A percentile compares a stretch with the other conserved stretches of the same genome.
Evolutionary conservation across 306 rosid genomes (phyloP).

Genomic region (Trifolium pratense): DNA sequence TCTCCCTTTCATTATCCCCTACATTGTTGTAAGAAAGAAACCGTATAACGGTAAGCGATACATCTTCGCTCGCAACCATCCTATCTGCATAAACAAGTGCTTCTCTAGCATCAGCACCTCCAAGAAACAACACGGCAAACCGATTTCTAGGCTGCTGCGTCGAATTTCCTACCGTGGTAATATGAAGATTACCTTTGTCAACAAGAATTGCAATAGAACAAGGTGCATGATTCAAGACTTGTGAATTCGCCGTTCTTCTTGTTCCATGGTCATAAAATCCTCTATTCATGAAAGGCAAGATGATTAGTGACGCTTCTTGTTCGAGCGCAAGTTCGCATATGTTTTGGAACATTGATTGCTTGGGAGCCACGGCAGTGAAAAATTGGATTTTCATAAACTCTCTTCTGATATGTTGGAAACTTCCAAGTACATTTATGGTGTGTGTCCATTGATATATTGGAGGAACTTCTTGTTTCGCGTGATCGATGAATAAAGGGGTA

Average conservation of each 20-base stretch:
- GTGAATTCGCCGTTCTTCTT: background rate
- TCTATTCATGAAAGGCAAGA: slow-evolving; percentile 55
- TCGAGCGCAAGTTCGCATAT: slow-evolving; percentile 65
- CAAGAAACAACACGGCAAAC: slow-evolving; percentile 60
- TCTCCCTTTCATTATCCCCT: slow-evolving; percentile 72
- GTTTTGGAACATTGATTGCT: slow-evolving; percentile 67
- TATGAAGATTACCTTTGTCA: slow-evolving; percentile 51
- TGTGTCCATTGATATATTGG: slow-evolving; percentile 43
- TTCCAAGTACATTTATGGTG: slow-evolving; percentile 46
- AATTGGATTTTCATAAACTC: slow-evolving; percentile 46
- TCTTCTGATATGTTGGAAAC: slow-evolving; percentile 42
- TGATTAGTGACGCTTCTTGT: slow-evolving; percentile 55
- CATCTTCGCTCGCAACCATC: slow-evolving; percentile 43
- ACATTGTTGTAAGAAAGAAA: slow-evolving; percentile 53
- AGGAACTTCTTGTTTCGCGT: slow-evolving; percentile 52
- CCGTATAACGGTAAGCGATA: slow-evolving; percentile 57
- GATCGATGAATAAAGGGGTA: slow-evolving; percentile 66
- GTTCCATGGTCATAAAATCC: slow-evolving; percentile 1
- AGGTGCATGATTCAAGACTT: slow-evolving; percentile 66
- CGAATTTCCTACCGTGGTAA: background rate
- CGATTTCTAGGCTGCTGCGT: background rate
- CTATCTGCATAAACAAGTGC: slow-evolving; percentile 79
- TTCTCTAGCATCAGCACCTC: slow-evolving; percentile 84
- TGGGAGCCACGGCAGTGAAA: slow-evolving; percentile 61
- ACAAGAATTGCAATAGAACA: slow-evolving; percentile 80